Evolutionary conservation across 2,329 filamentous ascomycete genomes (phyloP), one percentile per base, ranked within the genome.

Genomic region (Thelonectria blattea): DNA sequence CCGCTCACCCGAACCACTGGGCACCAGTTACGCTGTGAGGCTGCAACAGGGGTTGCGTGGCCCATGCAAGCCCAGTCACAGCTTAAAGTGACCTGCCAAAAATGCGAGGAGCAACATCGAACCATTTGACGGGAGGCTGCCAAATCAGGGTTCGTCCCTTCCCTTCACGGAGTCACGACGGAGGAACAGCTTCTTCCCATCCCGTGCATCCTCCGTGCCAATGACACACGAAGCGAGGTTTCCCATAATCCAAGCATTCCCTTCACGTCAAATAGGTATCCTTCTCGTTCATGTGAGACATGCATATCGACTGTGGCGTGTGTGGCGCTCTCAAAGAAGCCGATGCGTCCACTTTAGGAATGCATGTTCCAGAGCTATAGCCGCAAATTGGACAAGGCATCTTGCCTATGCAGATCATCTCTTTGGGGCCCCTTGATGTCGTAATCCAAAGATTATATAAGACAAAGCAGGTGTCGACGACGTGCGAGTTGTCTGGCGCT

Each of bases 41-140:
- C 41, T 54, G 55, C 47, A 48, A 24, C 57, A 60, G 56, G 61
- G 54, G 50, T 37, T 24, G 47, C 22, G 54, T 63, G 46, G 53
- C 57, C 53, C 41, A 61, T 63, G 61, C 58, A 63, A 52, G 58
- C 52, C 58, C 49, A 46, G 52, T 46, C 17, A 47, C 57, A 20
- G 32, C 48, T 54, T 52, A 48, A 24, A 39, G 39, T 49, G 46
- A 32, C 51, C 46, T 49, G n/a, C 51, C 27, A 17, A 32, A 27
- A 32, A 27, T 51, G 46, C 49, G 53, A 54, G 49, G 34, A 37
- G 15, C 11, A 37, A 8, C 10, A 43, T 15, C 41, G 17, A 10
- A 43, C 14, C 15, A 37, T 15, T 34, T 34, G 10, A 34, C 34
- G 24, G 43, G 34, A 34, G 37, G 43, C 37, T 30, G 48, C 17